These are phyloP conservation scores for Geotrichum bryndzae DNA, from an alignment of 1,139 yeast species.

Conservation along the genomic window DNA sequence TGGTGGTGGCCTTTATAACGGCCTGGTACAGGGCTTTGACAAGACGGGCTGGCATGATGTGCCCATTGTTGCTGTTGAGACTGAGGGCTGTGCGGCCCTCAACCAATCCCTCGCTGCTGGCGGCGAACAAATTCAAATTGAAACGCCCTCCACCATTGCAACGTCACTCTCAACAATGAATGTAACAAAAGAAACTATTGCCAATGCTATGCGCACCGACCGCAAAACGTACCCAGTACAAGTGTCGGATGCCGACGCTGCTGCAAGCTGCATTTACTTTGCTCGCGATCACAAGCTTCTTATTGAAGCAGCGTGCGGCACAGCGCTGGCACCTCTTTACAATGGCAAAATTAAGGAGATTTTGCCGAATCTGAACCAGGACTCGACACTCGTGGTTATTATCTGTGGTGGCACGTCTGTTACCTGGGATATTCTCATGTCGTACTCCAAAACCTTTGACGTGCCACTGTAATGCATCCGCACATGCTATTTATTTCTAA, in stretches of 20 bases:
- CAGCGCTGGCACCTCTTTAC: slow-evolving; percentile 53
- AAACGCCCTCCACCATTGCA: slow-evolving; percentile 51
- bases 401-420: slow-evolving; percentile 35
- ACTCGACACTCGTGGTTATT: slow-evolving; percentile 30
- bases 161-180: slow-evolving; percentile 58
- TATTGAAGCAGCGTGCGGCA: slow-evolving; percentile 75
- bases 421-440: slow-evolving; percentile 28
- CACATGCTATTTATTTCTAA: neutral
- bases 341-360: slow-evolving; percentile 25
- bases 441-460: slow-evolving; percentile 26
- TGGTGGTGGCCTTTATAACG: slow-evolving; percentile 69
- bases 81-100: slow-evolving; percentile 58
- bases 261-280: slow-evolving; percentile 44
- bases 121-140: slow-evolving; percentile 36
- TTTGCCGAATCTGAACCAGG: slow-evolving; percentile 26
- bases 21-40: slow-evolving; percentile 53
- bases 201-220: slow-evolving; percentile 35
- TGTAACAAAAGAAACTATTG: slow-evolving; percentile 47
- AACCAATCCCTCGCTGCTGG: slow-evolving; percentile 44
- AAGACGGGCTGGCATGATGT: slow-evolving; percentile 40
- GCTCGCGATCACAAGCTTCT: slow-evolving; percentile 47
- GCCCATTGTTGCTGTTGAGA: slow-evolving; percentile 57
- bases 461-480: slow-evolving; percentile 15
- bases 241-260: slow-evolving; percentile 52
- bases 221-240: slow-evolving; percentile 41